Base-by-base conservation (phyloP, 345 rosid species). In the Populus davidiana region DNA sequence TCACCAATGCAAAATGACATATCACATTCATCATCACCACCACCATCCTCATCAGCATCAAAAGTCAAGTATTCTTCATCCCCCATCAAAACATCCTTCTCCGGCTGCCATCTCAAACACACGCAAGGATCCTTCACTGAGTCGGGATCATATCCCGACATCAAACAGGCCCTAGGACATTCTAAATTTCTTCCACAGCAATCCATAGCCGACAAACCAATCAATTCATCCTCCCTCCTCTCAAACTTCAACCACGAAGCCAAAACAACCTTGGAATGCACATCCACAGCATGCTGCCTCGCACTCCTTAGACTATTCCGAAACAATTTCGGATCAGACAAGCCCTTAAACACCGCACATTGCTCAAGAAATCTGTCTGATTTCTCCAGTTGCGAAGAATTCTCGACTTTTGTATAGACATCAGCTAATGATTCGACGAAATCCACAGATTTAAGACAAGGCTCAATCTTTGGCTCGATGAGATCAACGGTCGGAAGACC, bases 201-300 rank as follows among this genome's bases (percentile, higher is more conserved):
- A 82, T 90, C 94, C 97, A 96, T 89, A 17, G 97, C 84, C 6
- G 85, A 85, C 0, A 88, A 85, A 31, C 97, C 99, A 47, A 88
- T 82, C 3, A 94, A 89, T 78, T 94, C 98, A 76, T 96, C 94
- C 47, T 96, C 98, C 70, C 99, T 90, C 90, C 99, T 89, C 89
- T 96, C 99, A 56, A 49, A 96, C 66, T 97, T 81, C 63, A 96
- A 85, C 97, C 99, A 96, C 3, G 99, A 86, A 0, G 94, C 94
- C 29, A 96, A 73, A 6, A 96, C 96, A n/a, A 96, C 85, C 80
- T 96, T 96, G 25, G 89, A 64, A 77, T 94, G 97, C 64, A 91
- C 94, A 41, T 92, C 99, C 1, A 86, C 85, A 0, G 98, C 90
- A 52, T 92, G 98, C 67, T 92, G 91, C 72, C 98, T 88, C 4